These are phyloP conservation scores for Pistacia vera DNA, from an alignment of 345 rosid genomes.

Conservation along the genomic window DNA sequence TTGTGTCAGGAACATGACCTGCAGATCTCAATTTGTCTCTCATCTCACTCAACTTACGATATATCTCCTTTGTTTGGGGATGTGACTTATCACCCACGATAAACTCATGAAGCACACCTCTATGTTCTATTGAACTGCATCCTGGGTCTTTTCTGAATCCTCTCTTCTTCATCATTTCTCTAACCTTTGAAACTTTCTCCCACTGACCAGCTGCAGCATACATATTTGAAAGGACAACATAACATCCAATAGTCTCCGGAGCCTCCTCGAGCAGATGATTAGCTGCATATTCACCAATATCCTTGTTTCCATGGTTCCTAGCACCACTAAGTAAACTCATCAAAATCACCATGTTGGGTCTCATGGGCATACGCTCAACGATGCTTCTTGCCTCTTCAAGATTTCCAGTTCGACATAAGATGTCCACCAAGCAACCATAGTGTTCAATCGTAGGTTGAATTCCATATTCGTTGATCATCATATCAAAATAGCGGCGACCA, in stretches of 20 bases:
- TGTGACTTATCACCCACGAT: slow-evolving; percentile 50
- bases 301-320: slow-evolving; percentile 46
- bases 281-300: slow-evolving; percentile 63
- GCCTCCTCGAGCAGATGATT: slow-evolving; percentile 38
- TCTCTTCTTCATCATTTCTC: slow-evolving; percentile 54
- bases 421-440: slow-evolving; percentile 68
- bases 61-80: slow-evolving; percentile 35
- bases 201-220: slow-evolving; percentile 64
- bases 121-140: slow-evolving; percentile 48
- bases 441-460: slow-evolving; percentile 59
- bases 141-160: slow-evolving; percentile 51
- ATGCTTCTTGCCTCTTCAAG: slow-evolving; percentile 60
- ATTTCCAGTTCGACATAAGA: slow-evolving; percentile 55
- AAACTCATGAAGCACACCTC: slow-evolving; percentile 45
- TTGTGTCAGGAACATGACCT: slow-evolving; percentile 49
- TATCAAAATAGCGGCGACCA: slow-evolving; percentile 51
- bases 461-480: slow-evolving; percentile 51
- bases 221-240: slow-evolving; percentile 64
- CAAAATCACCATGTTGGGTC: slow-evolving; percentile 62
- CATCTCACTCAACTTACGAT: slow-evolving; percentile 48
- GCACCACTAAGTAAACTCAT: slow-evolving; percentile 64
- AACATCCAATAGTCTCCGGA: slow-evolving; percentile 56
- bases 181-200: slow-evolving; percentile 50
- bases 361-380: slow-evolving; percentile 53
- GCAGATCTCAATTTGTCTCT: slow-evolving; percentile 41